phyloP scores from a whole-genome alignment of 352 stramenopile species.

The Globisporangium spiculum region DNA sequence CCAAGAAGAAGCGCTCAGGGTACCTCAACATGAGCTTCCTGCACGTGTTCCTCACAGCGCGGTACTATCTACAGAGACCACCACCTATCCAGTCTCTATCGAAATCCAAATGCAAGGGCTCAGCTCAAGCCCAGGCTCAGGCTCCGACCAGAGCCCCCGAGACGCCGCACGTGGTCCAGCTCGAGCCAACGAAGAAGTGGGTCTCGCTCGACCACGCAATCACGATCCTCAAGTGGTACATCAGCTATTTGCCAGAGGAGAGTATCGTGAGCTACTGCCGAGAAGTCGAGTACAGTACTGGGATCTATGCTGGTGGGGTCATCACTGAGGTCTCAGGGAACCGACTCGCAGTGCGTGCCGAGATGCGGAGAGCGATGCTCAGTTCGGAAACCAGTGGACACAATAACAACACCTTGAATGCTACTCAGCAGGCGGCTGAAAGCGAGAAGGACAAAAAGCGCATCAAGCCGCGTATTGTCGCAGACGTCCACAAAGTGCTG shows the following conservation, averaged over 20 bases:
- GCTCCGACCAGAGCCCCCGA: neutral
- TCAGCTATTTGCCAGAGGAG: slow-evolving; percentile 59
- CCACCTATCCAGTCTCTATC: slow-evolving; percentile 17
- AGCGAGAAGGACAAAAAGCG: slow-evolving; percentile 16
- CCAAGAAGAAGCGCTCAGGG: slow-evolving; percentile 23
- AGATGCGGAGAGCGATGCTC: slow-evolving; percentile 74
- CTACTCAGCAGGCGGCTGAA: neutral
- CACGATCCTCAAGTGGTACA: slow-evolving; percentile 55
- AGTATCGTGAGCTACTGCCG: slow-evolving; percentile 51
- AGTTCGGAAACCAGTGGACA: neutral
- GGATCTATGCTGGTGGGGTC: slow-evolving; percentile 45
- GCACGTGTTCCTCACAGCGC: slow-evolving; percentile 58
- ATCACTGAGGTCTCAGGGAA: slow-evolving; percentile 61
- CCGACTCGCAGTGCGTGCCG: slow-evolving; percentile 57
- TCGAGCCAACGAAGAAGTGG: slow-evolving; percentile 53
- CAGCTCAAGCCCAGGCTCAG: neutral
- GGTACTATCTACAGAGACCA: slow-evolving; percentile 37
- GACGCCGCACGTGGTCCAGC: slow-evolving; percentile 40
- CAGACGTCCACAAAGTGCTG: slow-evolving; percentile 56
- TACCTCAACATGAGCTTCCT: slow-evolving; percentile 65
- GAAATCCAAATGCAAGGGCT: slow-evolving; percentile 10
- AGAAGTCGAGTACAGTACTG: slow-evolving; percentile 72
- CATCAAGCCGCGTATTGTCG: slow-evolving; percentile 43
- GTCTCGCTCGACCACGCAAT: slow-evolving; percentile 65
- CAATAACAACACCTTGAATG: neutral